Conservation (phyloP, 2,329 filamentous ascomycete genomes). For the Monilinia aucupariae region DNA sequence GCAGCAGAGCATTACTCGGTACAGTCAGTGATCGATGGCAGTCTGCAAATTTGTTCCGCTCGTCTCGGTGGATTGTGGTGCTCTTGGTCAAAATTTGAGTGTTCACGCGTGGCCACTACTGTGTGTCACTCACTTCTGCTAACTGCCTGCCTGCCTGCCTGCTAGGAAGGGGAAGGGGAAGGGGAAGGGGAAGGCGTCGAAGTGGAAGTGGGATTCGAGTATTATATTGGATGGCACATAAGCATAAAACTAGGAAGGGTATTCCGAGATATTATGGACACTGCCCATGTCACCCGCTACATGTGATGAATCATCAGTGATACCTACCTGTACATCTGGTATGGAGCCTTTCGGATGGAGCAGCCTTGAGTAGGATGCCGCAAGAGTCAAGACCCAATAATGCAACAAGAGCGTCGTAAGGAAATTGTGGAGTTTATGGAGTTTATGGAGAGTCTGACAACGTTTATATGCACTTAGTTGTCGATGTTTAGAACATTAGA, state of each 20-base stretch:
- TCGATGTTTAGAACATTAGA: neutral
- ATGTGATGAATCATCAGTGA: slow-evolving; percentile 4
- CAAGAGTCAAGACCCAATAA: neutral
- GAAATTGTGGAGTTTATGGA: neutral
- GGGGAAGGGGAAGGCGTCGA: no score
- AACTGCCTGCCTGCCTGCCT: neutral
- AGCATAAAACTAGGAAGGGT: neutral
- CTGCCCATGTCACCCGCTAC: neutral
- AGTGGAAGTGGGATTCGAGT: neutral
- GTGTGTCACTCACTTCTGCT: slow-evolving; percentile 2
- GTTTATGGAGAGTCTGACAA: slow-evolving; percentile 7
- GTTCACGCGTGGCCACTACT: slow-evolving; percentile 6
- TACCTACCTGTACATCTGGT: neutral
- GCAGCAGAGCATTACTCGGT: neutral
- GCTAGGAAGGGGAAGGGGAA: neutral
- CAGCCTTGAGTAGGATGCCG: neutral
- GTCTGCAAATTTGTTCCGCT: slow-evolving; percentile 6
- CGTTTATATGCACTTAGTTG: slow-evolving; percentile 4
- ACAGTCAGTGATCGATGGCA: neutral
- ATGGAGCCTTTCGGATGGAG: neutral
- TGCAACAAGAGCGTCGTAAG: neutral
- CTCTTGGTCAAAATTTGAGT: slow-evolving; percentile 1
- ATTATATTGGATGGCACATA: neutral
- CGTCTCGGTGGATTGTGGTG: neutral
- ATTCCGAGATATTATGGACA: neutral